Conservation (phyloP, 2,329 filamentous ascomycete genomes). For the Penicillium vulpinum region DNA sequence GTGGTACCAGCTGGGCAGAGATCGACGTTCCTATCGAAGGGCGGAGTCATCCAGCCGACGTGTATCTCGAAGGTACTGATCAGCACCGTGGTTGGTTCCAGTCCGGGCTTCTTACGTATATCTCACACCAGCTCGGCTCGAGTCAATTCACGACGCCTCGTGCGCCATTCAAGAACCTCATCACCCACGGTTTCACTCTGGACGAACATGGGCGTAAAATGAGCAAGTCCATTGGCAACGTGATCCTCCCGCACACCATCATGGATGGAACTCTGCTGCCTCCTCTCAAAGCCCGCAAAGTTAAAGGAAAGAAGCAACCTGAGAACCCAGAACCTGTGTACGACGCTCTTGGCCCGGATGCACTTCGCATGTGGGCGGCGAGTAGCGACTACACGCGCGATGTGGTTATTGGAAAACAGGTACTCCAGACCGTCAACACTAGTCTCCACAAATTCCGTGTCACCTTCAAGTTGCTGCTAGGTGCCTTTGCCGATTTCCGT, state of each 20-base stretch:
- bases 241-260: slow-evolving; percentile 76
- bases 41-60: slow-evolving; percentile 60
- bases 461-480: slow-evolving; percentile 87
- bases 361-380: slow-evolving; percentile 85
- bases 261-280: slow-evolving; percentile 80
- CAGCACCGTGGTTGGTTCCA: slow-evolving; percentile 99
- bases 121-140: slow-evolving; percentile 58
- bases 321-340: slow-evolving; percentile 46
- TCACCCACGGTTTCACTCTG: slow-evolving; percentile 93
- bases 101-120: slow-evolving; percentile 84
- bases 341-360: slow-evolving; percentile 80
- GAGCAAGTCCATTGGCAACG: slow-evolving; percentile 95
- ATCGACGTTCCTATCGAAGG: slow-evolving; percentile 39
- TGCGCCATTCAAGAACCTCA: slow-evolving; percentile 82
- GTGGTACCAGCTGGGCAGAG: slow-evolving; percentile 84
- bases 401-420: slow-evolving; percentile 74
- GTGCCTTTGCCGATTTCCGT: slow-evolving; percentile 63
- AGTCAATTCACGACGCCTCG: slow-evolving; percentile 34
- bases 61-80: slow-evolving; percentile 92
- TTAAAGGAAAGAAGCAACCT: slow-evolving; percentile 49
- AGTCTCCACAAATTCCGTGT: slow-evolving; percentile 82
- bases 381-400: slow-evolving; percentile 90
- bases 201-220: slow-evolving; percentile 93
- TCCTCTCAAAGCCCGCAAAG: slow-evolving; percentile 64
- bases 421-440: slow-evolving; percentile 74